phyloP scores from a whole-genome alignment of 73 alveolate genomes.

The Stentor roeselii region DNA sequence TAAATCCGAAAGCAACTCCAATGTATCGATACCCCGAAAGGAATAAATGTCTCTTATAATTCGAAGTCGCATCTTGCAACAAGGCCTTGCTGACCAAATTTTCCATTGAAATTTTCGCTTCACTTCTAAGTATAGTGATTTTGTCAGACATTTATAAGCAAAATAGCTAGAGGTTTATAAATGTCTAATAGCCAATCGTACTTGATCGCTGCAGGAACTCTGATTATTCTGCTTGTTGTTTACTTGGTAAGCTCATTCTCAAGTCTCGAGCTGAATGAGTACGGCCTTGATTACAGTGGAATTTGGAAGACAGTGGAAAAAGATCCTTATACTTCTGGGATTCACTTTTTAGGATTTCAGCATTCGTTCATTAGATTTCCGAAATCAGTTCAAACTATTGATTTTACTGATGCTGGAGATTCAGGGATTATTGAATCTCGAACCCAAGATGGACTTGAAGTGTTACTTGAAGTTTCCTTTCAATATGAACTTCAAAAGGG shows the following conservation, averaged over 20 bases:
- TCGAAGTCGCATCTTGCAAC: not conserved
- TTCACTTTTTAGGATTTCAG: constrained; percentile 91
- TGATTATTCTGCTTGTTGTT: constrained; percentile 5
- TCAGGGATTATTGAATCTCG: constrained; percentile 82
- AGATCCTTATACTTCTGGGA: constrained; percentile 76
- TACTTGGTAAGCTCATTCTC: constrained; percentile 58
- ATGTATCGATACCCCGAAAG: not conserved
- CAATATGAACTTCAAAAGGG: constrained; percentile 70
- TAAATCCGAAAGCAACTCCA: not conserved
- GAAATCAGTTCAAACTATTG: constrained; percentile 88
- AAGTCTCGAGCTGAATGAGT: constrained; percentile 87
- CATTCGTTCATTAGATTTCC: constrained; percentile 93
- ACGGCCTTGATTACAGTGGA: constrained; percentile 91
- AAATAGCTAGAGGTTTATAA: no score
- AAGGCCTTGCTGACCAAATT: not conserved
- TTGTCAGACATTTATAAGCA: not conserved
- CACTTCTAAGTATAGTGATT: not conserved
- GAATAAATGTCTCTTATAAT: not conserved
- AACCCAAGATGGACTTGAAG: constrained; percentile 96
- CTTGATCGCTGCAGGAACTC: not conserved
- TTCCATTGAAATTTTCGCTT: not conserved
- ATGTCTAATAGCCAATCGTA: not conserved
- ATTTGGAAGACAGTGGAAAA: constrained; percentile 83
- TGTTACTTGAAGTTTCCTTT: constrained; percentile 88
- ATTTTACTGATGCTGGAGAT: constrained; percentile 84